Base-by-base conservation (phyloP, 768 basidiomycete genomes). In the Austroboletus festivus region DNA sequence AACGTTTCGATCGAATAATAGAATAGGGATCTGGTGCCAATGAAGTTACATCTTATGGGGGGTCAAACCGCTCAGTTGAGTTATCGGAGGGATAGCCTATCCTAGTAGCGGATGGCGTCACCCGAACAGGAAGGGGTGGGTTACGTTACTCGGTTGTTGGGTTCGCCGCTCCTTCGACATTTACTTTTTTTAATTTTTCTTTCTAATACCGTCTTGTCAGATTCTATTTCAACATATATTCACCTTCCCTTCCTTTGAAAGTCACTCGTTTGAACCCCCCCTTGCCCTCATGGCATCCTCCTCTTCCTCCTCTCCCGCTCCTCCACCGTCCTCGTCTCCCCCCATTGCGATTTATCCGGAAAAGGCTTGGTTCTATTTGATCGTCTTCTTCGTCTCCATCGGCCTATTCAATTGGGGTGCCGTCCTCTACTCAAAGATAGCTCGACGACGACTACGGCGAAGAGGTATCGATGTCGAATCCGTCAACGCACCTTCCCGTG, bases 381-480 rank as follows among this genome's bases (percentile, higher is more conserved):
- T 44, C 6, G 6, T 23, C 30, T 54, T 65, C 42, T 20, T 68
- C 0, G 34, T 42, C 19, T 15, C 47, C 0, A 37, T 68, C 18
- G 61, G 66, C 15, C 23, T 56, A 4, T 63, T 52, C 47, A 61
- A 65, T 12, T 65, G 64, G 64, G 55, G 61, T 0, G 59, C 63
- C 1, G 19, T 57, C 35, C 18, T 65, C 21, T 24, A 53, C 45
- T 58, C 63, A 45, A 65, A 59, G 48, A 9, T 61, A 3, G 28
- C 22, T 20, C 35, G 38, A 38, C 50, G 23, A 0, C 50, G 40
- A 35, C 53, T 24, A 8, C 31, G 33, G 18, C 34, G 1, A n/a
- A 19, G 3, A 8, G 13, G 1, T 5, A 24, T 15, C 0, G 64
- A 67, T 12, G 55, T 55, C 38, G 64, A 65, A 35, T 47, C 52